phyloP scores from a whole-genome alignment of 768 basidiomycete genomes.

The Lactarius indigo region DNA sequence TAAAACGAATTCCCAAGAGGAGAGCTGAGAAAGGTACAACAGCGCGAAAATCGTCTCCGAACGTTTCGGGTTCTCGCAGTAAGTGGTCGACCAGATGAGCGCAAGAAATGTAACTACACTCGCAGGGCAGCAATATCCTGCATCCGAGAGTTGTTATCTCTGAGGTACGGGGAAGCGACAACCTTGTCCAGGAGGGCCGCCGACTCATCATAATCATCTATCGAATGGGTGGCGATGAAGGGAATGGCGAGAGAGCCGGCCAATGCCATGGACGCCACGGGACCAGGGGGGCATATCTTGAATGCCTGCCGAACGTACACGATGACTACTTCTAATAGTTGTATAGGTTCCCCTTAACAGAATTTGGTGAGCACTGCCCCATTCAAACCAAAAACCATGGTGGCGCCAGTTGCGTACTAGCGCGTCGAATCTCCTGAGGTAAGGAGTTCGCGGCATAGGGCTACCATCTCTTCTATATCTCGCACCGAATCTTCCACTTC shows the following conservation, averaged over 20 bases:
- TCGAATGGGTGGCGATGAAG: not conserved
- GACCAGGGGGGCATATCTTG: not conserved
- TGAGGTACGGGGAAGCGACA: not conserved
- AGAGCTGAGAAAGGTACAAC: not conserved
- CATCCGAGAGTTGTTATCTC: not conserved
- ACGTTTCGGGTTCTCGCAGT: not conserved
- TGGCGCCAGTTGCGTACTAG: not conserved
- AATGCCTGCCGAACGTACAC: not conserved
- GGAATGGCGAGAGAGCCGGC: not conserved
- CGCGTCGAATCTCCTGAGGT: not conserved
- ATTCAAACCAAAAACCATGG: not conserved
- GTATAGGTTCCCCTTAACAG: not conserved
- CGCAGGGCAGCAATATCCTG: not conserved
- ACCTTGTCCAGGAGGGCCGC: not conserved
- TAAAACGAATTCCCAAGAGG: not conserved
- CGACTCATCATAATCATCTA: not conserved
- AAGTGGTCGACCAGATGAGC: not conserved
- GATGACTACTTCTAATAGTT: not conserved
- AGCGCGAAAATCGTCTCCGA: not conserved
- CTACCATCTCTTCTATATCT: not conserved
- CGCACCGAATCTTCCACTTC: not conserved
- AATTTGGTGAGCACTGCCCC: not conserved
- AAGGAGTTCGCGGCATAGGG: not conserved
- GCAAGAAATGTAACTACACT: not conserved
- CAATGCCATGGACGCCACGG: not conserved